Evolutionary conservation across 129 eudicot species (phyloP), one percentile per base, ranked within the genome.

Genomic region (Centaurea solstitialis): DNA sequence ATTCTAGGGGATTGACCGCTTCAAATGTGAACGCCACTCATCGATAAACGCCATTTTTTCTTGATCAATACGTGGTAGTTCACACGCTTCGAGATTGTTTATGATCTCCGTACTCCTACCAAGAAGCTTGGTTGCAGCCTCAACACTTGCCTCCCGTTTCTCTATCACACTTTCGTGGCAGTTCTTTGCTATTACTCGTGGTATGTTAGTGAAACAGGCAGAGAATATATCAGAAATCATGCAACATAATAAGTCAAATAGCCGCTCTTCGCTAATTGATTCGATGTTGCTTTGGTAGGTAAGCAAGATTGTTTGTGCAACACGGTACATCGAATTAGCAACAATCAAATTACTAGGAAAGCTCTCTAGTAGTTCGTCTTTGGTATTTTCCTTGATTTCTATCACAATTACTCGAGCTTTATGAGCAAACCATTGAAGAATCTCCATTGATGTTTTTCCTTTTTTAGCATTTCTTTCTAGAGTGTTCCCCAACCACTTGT

Each of bases 241-340:
- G 7, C 21, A 22, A 0, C 61, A 47, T 39, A 85, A 1, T 2
- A 47, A 9, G 1, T 65, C 33, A 61, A 87, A 84, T 10, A 87
- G 12, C 0, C 24, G 20, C 12, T 71, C 69, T 82, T 9, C 70
- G 66, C 57, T 74, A 39, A 11, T 22, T 3, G 23, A 3, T 1
- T 17, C 69, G 53, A 0, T 15, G 72, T 11, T 39, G 62, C 33
- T 23, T 7, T 74, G 67, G 26, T n/a, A 43, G 5, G 26, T 20
- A 5, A 53, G 43, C 68, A 84, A 18, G 17, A 82, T 22, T 5
- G 78, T 88, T 73, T 41, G 53, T 35, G 67, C n/a, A 11, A 84
- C 47, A 81, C 84, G 76, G 62, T 87, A 77, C 90, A 87, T 87
- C 18, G 88, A 80, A 72, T 76, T 78, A 7, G 89, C 89, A 35